phyloP scores from a whole-genome alignment of 345 rosid species.

The Citrus medica region DNA sequence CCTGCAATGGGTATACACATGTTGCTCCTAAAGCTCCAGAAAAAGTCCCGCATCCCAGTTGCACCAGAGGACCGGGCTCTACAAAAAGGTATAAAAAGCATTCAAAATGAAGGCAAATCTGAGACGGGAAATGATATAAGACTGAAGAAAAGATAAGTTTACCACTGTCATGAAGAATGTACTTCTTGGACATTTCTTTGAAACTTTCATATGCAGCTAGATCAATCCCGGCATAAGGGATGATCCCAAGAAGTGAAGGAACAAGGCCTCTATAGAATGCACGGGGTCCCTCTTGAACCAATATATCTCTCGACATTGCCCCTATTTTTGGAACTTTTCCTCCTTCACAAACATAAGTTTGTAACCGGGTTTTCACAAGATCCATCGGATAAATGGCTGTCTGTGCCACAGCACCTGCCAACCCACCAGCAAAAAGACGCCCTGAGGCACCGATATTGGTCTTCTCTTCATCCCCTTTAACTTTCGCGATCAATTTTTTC shows the following conservation, averaged over 20 bases:
- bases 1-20: constrained; percentile 93
- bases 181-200: constrained; percentile 75
- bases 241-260: constrained; percentile 84
- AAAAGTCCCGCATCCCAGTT: constrained; percentile 82
- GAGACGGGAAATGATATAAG: not conserved
- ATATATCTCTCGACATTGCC: constrained; percentile 61
- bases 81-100: not conserved
- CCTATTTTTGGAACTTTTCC: constrained; percentile 61
- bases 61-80: constrained; percentile 90
- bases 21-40: constrained; percentile 94
- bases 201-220: constrained; percentile 89
- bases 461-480: constrained; percentile 48
- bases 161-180: constrained; percentile 71
- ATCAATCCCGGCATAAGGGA: constrained; percentile 95
- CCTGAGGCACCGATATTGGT: constrained; percentile 55
- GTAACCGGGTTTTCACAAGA: constrained; percentile 93
- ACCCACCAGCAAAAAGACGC: constrained; percentile 77
- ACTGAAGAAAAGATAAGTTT: constrained; percentile 9
- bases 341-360: constrained; percentile 58
- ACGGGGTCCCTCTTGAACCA: constrained; percentile 80
- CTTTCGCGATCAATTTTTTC: constrained; percentile 51
- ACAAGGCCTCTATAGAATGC: constrained; percentile 86
- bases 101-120: not conserved
- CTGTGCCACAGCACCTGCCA: constrained; percentile 95
- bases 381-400: constrained; percentile 82